Percentiles rank a stretch among this genome's conserved stretches.
These are phyloP conservation scores for Sedum album DNA, from an alignment of 164 flowering plant genomes.

Conservation along the genomic window DNA sequence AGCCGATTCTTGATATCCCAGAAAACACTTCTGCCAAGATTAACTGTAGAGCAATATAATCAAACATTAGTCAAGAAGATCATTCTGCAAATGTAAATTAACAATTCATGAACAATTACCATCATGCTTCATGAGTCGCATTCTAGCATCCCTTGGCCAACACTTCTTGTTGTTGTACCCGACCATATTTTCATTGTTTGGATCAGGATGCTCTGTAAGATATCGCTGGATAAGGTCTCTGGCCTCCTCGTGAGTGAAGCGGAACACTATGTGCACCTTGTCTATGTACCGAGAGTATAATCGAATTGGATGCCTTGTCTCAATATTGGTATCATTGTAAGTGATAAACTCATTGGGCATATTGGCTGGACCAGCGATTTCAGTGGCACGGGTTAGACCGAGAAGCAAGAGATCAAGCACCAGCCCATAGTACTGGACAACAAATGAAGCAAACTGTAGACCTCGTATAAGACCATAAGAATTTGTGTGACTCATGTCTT, in stretches of 20 bases:
- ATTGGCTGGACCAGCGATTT: slow-evolving; percentile 99
- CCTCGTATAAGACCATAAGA: slow-evolving; percentile 98
- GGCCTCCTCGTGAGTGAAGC: slow-evolving; percentile 98
- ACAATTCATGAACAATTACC: slow-evolving; percentile 31
- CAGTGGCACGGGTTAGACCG: slow-evolving; percentile 97
- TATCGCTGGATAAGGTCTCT: slow-evolving; percentile 97
- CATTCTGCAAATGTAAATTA: neutral
- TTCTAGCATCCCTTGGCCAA: slow-evolving; percentile 99
- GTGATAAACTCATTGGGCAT: slow-evolving; percentile 99
- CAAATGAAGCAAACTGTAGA: slow-evolving; percentile 98
- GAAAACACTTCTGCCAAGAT: slow-evolving; percentile 98
- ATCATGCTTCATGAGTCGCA: slow-evolving; percentile 99
- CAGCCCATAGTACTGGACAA: slow-evolving; percentile 98
- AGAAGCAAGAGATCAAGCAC: slow-evolving; percentile 91
- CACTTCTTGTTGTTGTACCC: slow-evolving; percentile 98
- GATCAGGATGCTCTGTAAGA: slow-evolving; percentile 99
- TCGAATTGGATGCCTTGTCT: slow-evolving; percentile 88
- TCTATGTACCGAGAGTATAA: slow-evolving; percentile 94
- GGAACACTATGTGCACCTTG: slow-evolving; percentile 86
- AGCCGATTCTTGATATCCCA: slow-evolving; percentile 99
- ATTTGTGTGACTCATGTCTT: slow-evolving; percentile 99
- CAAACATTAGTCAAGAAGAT: too few relatives aligned
- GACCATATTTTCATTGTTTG: slow-evolving; percentile 99
- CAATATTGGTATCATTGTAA: slow-evolving; percentile 83
- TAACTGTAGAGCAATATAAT: slow-evolving; percentile 39